Evolutionary conservation across 208 protist species (phyloP), one percentile per base, ranked within the genome.

Genomic region (Jaenimonas drosophilae): DNA sequence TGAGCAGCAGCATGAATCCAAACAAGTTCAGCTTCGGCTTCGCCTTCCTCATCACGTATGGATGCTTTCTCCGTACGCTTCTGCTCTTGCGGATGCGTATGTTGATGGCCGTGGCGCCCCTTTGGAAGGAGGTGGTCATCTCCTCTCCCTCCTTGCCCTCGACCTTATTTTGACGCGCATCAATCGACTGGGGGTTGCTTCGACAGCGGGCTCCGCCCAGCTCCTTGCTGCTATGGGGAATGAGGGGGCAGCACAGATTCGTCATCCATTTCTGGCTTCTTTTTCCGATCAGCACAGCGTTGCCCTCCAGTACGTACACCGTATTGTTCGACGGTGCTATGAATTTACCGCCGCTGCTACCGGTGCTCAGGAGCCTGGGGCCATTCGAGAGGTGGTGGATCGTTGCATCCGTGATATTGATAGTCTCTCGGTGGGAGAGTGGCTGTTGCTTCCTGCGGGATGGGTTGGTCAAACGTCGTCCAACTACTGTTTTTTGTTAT

Each of bases 1-100:
- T 28, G 56, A 61, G 49, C 45, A 64, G 14, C 32, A 54, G 30
- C 52, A 69, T 23, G 54, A 80, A 25, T 55, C 46, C 30, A 65
- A 77, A 54, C 46, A 60, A 29, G 48, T 57, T 9, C 28, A 56
- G 24, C 31, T 56, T n/a, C 37, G 72, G 26, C 54, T 54, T 19
- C 64, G 49, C 27, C 42, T 75, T 24, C 55, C 61, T 17, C 43
- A 52, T 7, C 68, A 31, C 26, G 75, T 82, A 50, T 90, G 81
- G 81, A 43, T 50, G 12, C 34, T 74, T 28, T 42, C 62, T 1
- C 54, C 77, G 4, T 90, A 68, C 44, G 49, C 59, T 7, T 72
- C 67, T 30, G 49, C 87, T 23, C 49, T 90, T 21, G 71, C 64
- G 7, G 81, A 90, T 54, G 59, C 76, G 2, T 90, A 67, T 41